A percentile compares a stretch with the other conserved stretches of the same genome.
Conservation (phyloP, 352 stramenopile species). For the Phytophthora cactorum region DNA sequence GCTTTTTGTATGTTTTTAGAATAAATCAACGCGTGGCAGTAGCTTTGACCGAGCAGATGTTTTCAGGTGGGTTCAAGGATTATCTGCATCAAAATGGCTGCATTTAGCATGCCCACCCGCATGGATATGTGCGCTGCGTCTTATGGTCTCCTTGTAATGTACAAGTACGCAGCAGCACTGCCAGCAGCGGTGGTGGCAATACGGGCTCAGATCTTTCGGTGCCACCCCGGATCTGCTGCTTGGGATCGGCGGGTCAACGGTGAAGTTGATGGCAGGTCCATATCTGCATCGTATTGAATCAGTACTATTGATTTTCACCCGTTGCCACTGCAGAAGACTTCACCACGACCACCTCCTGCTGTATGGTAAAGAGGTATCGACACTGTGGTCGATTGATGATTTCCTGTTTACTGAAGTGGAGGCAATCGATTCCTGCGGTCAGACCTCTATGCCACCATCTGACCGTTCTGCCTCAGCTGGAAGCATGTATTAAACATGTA, state of each 20-base stretch:
- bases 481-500: too few species aligned
- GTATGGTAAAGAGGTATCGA: neutral
- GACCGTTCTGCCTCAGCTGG: neutral
- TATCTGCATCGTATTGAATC: neutral
- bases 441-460: constrained; percentile 3
- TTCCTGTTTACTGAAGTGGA: too few species aligned
- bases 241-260: neutral
- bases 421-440: neutral
- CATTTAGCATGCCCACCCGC: neutral
- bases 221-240: constrained; percentile 7
- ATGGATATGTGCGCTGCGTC: too few species aligned
- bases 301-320: too few species aligned
- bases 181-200: neutral
- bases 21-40: constrained; percentile 28
- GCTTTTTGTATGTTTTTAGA: constrained; percentile 18
- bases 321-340: too few species aligned
- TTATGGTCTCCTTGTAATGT: too few species aligned
- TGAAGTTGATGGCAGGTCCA: constrained; percentile 5
- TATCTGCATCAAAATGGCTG: constrained; percentile 9
- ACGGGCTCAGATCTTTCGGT: constrained; percentile 9
- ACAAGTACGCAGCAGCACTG: too few species aligned
- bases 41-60: constrained; percentile 14
- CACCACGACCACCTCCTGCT: too few species aligned
- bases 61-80: constrained; percentile 18
- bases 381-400: too few species aligned